phyloP scores from a whole-genome alignment of 106 monocot genomes.

The Narthecium ossifragum region DNA sequence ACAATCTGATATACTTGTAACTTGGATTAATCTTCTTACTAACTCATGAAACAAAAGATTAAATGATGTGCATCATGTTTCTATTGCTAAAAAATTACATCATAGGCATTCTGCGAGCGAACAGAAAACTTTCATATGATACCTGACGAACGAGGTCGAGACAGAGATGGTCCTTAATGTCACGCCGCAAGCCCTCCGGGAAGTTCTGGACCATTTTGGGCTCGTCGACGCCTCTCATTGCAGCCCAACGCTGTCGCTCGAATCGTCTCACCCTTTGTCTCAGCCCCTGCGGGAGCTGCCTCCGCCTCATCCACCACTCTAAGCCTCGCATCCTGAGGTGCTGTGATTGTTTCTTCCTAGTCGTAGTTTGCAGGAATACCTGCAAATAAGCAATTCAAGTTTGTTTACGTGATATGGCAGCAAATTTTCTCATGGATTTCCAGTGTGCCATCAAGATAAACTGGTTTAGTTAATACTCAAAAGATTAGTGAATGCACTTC shows the following conservation, averaged over 20 bases:
- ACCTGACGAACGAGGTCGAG: constrained; percentile 77
- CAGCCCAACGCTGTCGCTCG: constrained; percentile 80
- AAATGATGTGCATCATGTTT: too few relatives aligned
- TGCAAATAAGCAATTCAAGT: background rate
- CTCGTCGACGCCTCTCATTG: constrained; percentile 69
- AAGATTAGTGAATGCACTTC: too few relatives aligned
- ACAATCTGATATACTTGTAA: too few relatives aligned
- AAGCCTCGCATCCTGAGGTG: constrained; percentile 52
- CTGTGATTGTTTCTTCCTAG: constrained; percentile 73
- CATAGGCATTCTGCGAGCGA: too few relatives aligned
- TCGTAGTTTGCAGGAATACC: constrained; percentile 76
- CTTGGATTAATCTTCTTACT: too few relatives aligned
- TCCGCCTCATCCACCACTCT: constrained; percentile 83
- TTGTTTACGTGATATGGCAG: too few relatives aligned
- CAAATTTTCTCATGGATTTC: too few relatives aligned
- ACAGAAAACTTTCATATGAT: background rate
- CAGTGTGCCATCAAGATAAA: too few relatives aligned
- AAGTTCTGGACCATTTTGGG: constrained; percentile 45
- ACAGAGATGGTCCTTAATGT: constrained; percentile 79
- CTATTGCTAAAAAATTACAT: too few relatives aligned
- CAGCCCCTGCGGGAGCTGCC: constrained; percentile 34
- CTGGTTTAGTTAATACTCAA: too few relatives aligned
- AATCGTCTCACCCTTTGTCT: constrained; percentile 57
- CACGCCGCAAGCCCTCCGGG: constrained; percentile 68
- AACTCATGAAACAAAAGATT: background rate